Evolutionary conservation across 2,329 filamentous ascomycete species (phyloP).

Genomic region (Berkeleyomyces basicola): DNA sequence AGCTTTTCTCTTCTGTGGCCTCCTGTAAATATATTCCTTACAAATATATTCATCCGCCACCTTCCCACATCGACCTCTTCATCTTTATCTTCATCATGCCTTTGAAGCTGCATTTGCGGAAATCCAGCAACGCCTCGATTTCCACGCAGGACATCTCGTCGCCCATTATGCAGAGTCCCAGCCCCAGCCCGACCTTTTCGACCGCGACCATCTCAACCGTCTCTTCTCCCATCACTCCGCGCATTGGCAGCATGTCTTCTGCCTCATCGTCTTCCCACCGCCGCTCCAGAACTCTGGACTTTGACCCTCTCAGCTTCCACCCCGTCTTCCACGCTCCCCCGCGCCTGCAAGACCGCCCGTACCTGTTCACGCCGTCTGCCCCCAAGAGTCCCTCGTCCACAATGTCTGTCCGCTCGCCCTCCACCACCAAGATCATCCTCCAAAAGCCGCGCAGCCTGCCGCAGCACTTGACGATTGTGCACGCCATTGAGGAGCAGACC

Average conservation of each 20-base stretch:
- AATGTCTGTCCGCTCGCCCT: slow-evolving; percentile 11
- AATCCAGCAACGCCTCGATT: slow-evolving; percentile 9
- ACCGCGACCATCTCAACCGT: neutral
- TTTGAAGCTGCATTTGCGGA: slow-evolving; percentile 7
- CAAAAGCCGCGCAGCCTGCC: slow-evolving; percentile 8
- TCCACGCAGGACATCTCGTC: slow-evolving; percentile 7
- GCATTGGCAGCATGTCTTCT: neutral
- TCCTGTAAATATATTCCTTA: neutral
- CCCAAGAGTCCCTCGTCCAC: slow-evolving; percentile 10
- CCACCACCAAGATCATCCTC: slow-evolving; percentile 9
- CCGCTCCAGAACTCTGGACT: slow-evolving; percentile 12
- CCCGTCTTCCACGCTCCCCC: slow-evolving; percentile 11
- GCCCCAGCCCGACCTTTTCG: slow-evolving; percentile 5
- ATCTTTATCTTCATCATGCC: slow-evolving; percentile 7
- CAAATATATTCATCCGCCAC: neutral
- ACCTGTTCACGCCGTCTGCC: slow-evolving; percentile 7
- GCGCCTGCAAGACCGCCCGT: slow-evolving; percentile 13
- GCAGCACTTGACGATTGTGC: slow-evolving; percentile 12
- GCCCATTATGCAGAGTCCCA: slow-evolving; percentile 7
- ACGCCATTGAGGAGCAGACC: slow-evolving; percentile 11
- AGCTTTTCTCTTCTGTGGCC: neutral
- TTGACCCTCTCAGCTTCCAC: slow-evolving; percentile 13
- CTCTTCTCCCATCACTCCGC: neutral
- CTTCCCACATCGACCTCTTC: neutral
- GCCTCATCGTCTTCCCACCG: slow-evolving; percentile 6